Base-by-base conservation (phyloP, 73 alveolate genomes). In the Effrenium voratum region DNA sequence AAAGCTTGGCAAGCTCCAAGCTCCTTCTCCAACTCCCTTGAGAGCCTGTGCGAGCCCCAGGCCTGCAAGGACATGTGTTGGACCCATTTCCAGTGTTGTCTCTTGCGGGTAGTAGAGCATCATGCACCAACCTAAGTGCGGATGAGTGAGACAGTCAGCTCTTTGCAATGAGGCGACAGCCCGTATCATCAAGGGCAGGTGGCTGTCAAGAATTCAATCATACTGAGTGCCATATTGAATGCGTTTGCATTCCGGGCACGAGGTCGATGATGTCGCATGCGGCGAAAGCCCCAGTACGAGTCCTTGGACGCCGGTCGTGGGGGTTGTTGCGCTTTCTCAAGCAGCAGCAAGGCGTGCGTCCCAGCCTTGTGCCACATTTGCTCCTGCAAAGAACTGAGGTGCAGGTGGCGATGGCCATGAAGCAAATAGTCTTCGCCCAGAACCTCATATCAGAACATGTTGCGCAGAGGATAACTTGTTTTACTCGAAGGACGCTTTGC, bases 121-220 rank as follows among this genome's bases (percentile, higher is more conserved):
- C 72, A 57, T 57, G 72, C 72, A 57, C 72, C 72, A 57, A 57
- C 72, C 72, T 57, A n/a, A n/a, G n/a, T n/a, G n/a, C n/a, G n/a
- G n/a, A n/a, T n/a, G n/a, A n/a, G n/a, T n/a, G n/a, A n/a, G n/a
- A n/a, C n/a, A n/a, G n/a, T n/a, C n/a, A n/a, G n/a, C n/a, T n/a
- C n/a, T n/a, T n/a, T n/a, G n/a, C n/a, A n/a, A n/a, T n/a, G n/a
- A n/a, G n/a, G n/a, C n/a, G n/a, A n/a, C n/a, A n/a, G n/a, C n/a
- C n/a, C n/a, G n/a, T n/a, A n/a, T n/a, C n/a, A n/a, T n/a, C n/a
- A n/a, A n/a, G n/a, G n/a, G n/a, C n/a, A n/a, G n/a, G n/a, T n/a
- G n/a, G n/a, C n/a, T n/a, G n/a, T n/a, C n/a, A n/a, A n/a, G n/a
- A n/a, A n/a, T n/a, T n/a, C n/a, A n/a, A n/a, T n/a, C n/a, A n/a